Base-by-base conservation (phyloP, 345 rosid species). In the Arabidopsis arenosa region DNA sequence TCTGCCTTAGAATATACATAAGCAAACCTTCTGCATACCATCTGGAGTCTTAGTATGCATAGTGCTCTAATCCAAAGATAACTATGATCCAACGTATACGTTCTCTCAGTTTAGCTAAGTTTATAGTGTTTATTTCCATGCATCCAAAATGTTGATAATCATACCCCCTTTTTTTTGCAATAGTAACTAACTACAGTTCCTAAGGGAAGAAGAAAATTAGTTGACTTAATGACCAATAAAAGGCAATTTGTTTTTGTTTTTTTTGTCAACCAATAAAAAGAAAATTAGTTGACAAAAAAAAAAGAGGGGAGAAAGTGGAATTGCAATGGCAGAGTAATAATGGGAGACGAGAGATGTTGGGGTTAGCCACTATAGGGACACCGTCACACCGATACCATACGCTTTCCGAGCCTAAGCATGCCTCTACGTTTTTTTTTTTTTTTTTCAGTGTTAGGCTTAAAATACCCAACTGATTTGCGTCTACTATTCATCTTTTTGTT, bases 221-320 rank as follows among this genome's bases (percentile, higher is more conserved):
- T 35, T 70, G 57, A 70, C 74, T 56, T 57, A 39, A 70, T 8
- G 74, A 41, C 8, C 54, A 56, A 54, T 37, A 15, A 68, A 28
- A 54, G 5, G 54, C 18, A 18, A 6, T 0, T 2, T 6, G 9
- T 45, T 17, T 49, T 48, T 48, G 1, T 35, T 28, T 28, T 28
- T 28, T 28, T 15, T 7, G 54, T 49, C 54, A 49, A 18, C 26
- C 26, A 49, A 49, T 17, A 15, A 8, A 48, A 51, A 21, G 30
- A 62, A 41, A 62, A 41, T 41, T 62, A 26, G 66, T 61, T 61
- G 66, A 39, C 17, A 49, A 18, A 0, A 21, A 21, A 40, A 21
- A 23, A 5, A 13, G 28, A 12, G 1, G 59, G 36, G 15, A 3
- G 8, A 54, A 55, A 36, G 3, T 13, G 17, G 15, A 55, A 6